Base-by-base conservation (phyloP, 2,329 filamentous ascomycete genomes). In the Alternaria infectoria region DNA sequence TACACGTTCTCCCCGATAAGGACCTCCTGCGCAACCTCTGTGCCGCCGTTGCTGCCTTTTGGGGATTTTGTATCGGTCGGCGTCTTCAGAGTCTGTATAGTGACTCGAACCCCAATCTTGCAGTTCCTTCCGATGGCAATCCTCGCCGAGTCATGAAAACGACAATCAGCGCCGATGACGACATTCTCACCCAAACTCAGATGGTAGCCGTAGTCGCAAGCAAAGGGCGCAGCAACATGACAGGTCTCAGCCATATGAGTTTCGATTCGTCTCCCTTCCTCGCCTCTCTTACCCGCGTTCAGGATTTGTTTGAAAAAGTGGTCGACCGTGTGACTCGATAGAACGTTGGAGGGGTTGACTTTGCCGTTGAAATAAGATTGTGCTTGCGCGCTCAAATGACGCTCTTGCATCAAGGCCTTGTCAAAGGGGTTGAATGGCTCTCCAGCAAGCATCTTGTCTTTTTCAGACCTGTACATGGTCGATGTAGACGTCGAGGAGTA, bases 151-250 rank as follows among this genome's bases (percentile, higher is more conserved):
- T 99, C 96, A 59, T 94, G 88, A 74, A 98, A 90, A 25, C 89
- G 90, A 79, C 94, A 97, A 73, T 93, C 91, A 59, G 92, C 87
- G 17, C 91, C 92, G 69, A 99, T 91, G 59, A 90, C 87, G 3
- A 96, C 93, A 67, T 96, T 90, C 70, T 94, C 90, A 12, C 92
- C 94, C 69, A 99, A 91, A 51, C 87, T 87, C 72, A 98, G 91
- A 78, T 99, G 98, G 82, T 97, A 98, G 1, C 96, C 96, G 74
- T 97, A 97, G 74, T 97, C 93, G 77, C 95, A 97, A 50, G 86
- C 90, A 79, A 99, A 98, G 0, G 95, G 95, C 3, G 92, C 89
- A 74, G 97, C 93, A 25, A 99, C 91, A 45, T 90, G 85, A 6
- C 92, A 90, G 59, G 90, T 88, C 15, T 89, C 87, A n/a, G 93